Evolutionary conservation across 305 asterid genomes (phyloP), one percentile per base, ranked within the genome.

Genomic region (Fraxinus sp.): DNA sequence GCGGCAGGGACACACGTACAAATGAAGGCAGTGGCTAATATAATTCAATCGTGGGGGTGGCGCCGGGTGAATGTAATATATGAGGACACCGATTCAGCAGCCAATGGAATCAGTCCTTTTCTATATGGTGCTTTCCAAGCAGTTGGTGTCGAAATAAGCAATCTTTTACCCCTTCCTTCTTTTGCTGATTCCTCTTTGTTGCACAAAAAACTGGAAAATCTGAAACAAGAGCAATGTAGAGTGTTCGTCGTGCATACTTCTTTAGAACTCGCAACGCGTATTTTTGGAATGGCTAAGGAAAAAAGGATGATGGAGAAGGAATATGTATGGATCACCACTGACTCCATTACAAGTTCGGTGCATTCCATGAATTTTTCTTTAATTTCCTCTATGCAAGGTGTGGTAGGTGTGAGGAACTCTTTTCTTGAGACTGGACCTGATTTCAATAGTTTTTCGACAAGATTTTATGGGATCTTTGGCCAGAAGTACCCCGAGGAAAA

Each of bases 291-390:
- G 77, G 92, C 91, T 11, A 88, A 81, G 28, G 81, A 86, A 33
- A 81, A 81, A 87, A 72, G 64, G 35, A 87, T 89, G 89, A 85
- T 86, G 88, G 91, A 83, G 22, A 22, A 30, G 79, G 88, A 79
- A 0, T 88, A 81, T 49, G 89, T 81, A 2, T 89, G 92, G 92
- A 89, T 89, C 68, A 41, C 84, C 0, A 86, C 89, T 0, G 84
- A 88, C 35, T 24, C 84, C 36, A 36, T 55, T 18, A 52, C 88
- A 7, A 81, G 84, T 64, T 78, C 84, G 52, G 66, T 83, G 26
- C 88, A 89, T 20, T 82, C 88, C 14, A 7, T 86, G 64, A 81
- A 81, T 24, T 10, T 81, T 9, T 82, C 89, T 1, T n/a, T 52
- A 3, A 13, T 83, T 74, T 84, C 84, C 6, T 79, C 80, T 0